Evolutionary conservation across 106 monocot species (phyloP).

Genomic region (Allium fistulosum): DNA sequence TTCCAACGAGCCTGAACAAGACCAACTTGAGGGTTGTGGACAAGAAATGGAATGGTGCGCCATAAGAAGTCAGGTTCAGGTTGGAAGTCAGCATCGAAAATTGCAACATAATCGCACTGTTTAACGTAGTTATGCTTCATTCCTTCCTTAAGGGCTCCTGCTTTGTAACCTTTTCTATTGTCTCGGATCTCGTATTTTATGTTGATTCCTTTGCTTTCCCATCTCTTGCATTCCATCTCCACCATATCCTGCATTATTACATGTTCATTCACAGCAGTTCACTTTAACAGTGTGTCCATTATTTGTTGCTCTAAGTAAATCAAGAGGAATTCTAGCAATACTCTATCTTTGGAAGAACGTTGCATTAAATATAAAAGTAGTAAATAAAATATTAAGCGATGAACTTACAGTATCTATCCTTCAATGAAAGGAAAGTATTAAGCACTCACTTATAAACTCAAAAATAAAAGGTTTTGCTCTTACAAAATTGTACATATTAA

Average conservation of each 20-base stretch:
- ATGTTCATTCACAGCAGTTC: too few relatives aligned
- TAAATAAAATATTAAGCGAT: too few relatives aligned
- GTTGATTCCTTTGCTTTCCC: conserved; percentile 41
- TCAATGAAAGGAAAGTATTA: too few relatives aligned
- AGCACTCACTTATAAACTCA: too few relatives aligned
- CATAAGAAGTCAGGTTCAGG: conserved; percentile 42
- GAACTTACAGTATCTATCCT: too few relatives aligned
- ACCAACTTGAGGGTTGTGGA: conserved; percentile 33
- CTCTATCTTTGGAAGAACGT: too few relatives aligned
- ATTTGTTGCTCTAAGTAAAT: too few relatives aligned
- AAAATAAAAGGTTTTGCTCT: too few relatives aligned
- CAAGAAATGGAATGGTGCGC: conserved; percentile 37
- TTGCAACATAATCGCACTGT: conserved; percentile 32
- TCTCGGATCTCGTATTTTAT: conserved; percentile 45
- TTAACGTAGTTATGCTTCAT: conserved; percentile 52
- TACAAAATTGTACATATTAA: too few relatives aligned
- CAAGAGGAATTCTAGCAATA: too few relatives aligned
- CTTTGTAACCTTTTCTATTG: conserved; percentile 47
- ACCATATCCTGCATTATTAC: conserved; percentile 26
- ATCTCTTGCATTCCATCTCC: conserved; percentile 26
- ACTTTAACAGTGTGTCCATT: too few relatives aligned
- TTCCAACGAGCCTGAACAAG: conserved; percentile 53
- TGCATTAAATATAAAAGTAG: too few relatives aligned
- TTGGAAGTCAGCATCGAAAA: conserved; percentile 60
- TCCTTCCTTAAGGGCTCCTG: conserved; percentile 37